Conservation (phyloP, 2,329 filamentous ascomycete genomes). For the Sporothrix brasiliensis region DNA sequence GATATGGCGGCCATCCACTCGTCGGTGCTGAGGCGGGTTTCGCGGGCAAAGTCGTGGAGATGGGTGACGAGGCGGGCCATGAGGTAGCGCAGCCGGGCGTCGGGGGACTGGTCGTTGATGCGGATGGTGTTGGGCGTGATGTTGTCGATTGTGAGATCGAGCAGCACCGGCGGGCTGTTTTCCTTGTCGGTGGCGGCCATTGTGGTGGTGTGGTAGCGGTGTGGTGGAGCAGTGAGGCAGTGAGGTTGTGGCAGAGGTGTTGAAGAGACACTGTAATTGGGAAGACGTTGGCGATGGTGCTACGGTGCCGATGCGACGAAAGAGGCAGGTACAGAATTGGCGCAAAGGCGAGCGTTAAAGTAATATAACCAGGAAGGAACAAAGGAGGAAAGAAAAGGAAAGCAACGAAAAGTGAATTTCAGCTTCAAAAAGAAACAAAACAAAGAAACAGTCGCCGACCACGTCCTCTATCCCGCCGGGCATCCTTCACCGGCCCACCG, state of each 20-base stretch:
- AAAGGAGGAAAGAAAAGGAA: background rate
- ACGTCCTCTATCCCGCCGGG: background rate
- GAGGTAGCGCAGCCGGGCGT: slow-evolving; percentile 70
- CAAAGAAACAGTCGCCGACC: background rate
- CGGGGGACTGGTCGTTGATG: slow-evolving; percentile 71
- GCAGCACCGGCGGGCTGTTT: slow-evolving; percentile 36
- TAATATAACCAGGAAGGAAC: background rate
- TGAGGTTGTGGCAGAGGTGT: background rate
- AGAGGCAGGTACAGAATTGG: background rate
- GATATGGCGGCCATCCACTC: slow-evolving; percentile 77
- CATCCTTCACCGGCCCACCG: background rate
- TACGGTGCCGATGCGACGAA: background rate
- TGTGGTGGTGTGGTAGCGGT: background rate
- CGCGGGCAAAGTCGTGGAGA: slow-evolving; percentile 79
- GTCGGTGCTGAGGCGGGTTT: slow-evolving; percentile 72
- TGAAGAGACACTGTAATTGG: background rate
- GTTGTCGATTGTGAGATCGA: slow-evolving; percentile 74
- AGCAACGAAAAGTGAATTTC: background rate
- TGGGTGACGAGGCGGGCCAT: slow-evolving; percentile 74
- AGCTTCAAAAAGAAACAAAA: background rate
- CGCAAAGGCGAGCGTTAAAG: background rate
- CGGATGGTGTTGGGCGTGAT: slow-evolving; percentile 75
- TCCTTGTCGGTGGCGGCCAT: slow-evolving; percentile 24
- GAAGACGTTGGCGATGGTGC: background rate
- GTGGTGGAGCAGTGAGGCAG: background rate